These are phyloP conservation scores for Tylopilus balloui DNA, from an alignment of 768 basidiomycete genomes.

Conservation along the genomic window DNA sequence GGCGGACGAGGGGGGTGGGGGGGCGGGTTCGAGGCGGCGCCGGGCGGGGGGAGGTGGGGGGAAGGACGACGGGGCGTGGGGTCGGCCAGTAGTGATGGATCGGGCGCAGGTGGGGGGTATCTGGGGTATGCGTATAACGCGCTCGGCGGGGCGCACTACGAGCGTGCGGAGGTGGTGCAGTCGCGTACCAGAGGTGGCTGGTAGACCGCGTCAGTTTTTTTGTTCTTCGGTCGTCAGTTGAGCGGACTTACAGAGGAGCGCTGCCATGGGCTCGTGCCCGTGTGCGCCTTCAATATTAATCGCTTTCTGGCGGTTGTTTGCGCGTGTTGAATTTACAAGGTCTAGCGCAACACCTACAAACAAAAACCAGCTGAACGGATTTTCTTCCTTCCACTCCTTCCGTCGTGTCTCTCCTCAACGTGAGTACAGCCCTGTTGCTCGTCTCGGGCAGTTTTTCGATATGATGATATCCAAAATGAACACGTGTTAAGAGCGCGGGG, in stretches of 20 bases:
- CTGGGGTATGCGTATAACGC: not conserved
- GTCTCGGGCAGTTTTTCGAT: not conserved
- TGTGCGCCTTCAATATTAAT: not conserved
- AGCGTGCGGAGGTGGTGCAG: slow-evolving; percentile 3
- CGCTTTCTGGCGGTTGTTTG: slow-evolving; percentile 27
- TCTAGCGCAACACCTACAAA: slow-evolving; percentile 23
- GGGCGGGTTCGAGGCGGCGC: slow-evolving; percentile 7
- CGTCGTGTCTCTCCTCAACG: not conserved
- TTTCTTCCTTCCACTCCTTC: not conserved
- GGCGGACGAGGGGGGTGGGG: not conserved
- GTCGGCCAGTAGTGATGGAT: slow-evolving; percentile 3
- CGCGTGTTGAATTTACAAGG: slow-evolving; percentile 20
- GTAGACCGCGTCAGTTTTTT: not conserved
- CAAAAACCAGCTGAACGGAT: slow-evolving; percentile 1
- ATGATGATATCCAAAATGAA: slow-evolving; percentile 30
- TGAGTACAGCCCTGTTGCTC: slow-evolving; percentile 9
- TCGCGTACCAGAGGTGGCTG: not conserved
- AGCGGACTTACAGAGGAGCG: slow-evolving; percentile 6
- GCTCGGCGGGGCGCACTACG: slow-evolving; percentile 4
- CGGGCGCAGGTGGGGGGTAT: slow-evolving; percentile 8
- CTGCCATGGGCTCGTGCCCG: slow-evolving; percentile 4
- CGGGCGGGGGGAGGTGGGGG: slow-evolving; percentile 11
- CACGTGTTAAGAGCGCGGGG: slow-evolving; percentile 31
- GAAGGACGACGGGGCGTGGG: not conserved
- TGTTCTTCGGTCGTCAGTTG: not conserved